Evolutionary conservation across 2,329 filamentous ascomycete species (phyloP).

Genomic region (Alternaria gansuensis): DNA sequence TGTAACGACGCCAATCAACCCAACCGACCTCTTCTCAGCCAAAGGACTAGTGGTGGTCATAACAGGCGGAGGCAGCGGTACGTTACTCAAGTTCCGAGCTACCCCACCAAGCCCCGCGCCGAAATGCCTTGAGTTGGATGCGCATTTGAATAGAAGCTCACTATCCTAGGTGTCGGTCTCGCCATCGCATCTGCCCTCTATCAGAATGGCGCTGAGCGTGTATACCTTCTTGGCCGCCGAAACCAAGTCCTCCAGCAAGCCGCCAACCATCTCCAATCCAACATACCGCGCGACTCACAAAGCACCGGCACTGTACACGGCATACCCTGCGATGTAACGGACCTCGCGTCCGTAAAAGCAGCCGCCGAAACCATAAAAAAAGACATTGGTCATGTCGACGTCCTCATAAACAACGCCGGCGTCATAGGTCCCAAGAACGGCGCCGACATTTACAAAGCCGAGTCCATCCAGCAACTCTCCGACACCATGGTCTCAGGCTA

Average conservation of each 20-base stretch:
- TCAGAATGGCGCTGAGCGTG: conserved; percentile 53
- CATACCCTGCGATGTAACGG: conserved; percentile 57
- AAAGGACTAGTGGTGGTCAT: conserved; percentile 54
- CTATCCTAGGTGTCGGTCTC: conserved; percentile 48
- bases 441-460: conserved; percentile 54
- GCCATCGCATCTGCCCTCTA: conserved; percentile 55
- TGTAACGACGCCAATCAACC: conserved; percentile 45
- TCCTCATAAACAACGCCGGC: conserved; percentile 64
- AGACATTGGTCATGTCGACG: conserved; percentile 60
- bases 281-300: conserved; percentile 40
- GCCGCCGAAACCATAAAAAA: conserved; percentile 55
- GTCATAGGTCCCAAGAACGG: conserved; percentile 57
- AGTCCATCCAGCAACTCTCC: conserved; percentile 56
- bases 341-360: conserved; percentile 52
- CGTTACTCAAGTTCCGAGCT: conserved; percentile 31
- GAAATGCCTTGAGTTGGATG: conserved; percentile 1
- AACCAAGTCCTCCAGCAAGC: conserved; percentile 54
- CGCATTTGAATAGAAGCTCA: conserved; percentile 11
- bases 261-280: conserved; percentile 44
- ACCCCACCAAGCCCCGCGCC: conserved; percentile 42
- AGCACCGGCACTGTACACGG: conserved; percentile 47
- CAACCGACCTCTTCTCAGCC: conserved; percentile 52
- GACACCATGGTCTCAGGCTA: conserved; percentile 51
- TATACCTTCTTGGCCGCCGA: conserved; percentile 59
- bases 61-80: conserved; percentile 56